Evolutionary conservation across 495 filamentous ascomycete genomes (phyloP), one percentile per base, ranked within the genome.

Genomic region (Neurospora tetraspora): DNA sequence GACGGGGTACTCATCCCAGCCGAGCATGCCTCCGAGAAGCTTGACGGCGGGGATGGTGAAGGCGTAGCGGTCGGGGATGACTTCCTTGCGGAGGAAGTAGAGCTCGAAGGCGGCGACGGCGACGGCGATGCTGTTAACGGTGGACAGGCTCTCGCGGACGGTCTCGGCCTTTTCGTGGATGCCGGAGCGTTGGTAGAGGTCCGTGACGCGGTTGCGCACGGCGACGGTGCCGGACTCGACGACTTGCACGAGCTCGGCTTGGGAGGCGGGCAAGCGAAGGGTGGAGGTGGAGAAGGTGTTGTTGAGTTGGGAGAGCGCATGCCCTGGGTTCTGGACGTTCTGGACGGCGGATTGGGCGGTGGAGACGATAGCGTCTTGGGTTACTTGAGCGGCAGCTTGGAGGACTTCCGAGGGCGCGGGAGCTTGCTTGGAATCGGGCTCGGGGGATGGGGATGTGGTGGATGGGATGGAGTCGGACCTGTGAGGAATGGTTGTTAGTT

Each of bases 211-310:
- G 45, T 81, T 83, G 78, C 90, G 88, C 68, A 95, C 81, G 38
- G 85, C 88, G 27, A 88, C 80, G 2, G 93, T 92, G 74, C 89
- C 86, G 73, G 87, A 88, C 79, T 98, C 94, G 75, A 97, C 93
- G 42, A 86, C 89, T 74, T 93, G 87, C n/a, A 91, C 92, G 68
- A 98, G 90, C 68, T 92, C 87, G 23, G 93, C 90, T 0, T 95
- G 95, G 0, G 94, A 96, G 2, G 94, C 90, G 4, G 96, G 95
- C 39, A 97, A 85, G 53, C 27, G 53, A 7, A 88, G 85, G 71
- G 90, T 82, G 73, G 82, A 85, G 59, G 81, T 79, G 20, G 88
- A 85, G 75, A 81, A 65, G 14, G 53, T 65, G 12, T 34, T 16
- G 27, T 65, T 65, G 27, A 65, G 53, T 1, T 36, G 75, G 14